A percentile compares a stretch with the other conserved stretches of the same genome.
phyloP scores from a whole-genome alignment of 2,329 filamentous ascomycete species.

The Plenodomus lindquistii region DNA sequence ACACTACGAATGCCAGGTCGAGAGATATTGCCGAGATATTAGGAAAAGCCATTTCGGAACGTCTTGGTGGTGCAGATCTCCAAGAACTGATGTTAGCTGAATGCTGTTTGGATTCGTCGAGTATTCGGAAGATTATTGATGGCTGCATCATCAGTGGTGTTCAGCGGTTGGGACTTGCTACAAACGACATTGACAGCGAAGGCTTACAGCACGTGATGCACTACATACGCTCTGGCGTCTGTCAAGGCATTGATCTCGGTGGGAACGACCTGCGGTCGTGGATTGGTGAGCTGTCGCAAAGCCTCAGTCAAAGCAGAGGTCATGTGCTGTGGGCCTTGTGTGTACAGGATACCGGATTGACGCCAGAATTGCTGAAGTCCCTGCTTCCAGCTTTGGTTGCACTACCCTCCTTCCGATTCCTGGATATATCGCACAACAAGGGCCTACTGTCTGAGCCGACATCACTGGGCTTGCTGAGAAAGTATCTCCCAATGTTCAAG shows the following conservation, averaged over 20 bases:
- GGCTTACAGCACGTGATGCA: slow-evolving; percentile 75
- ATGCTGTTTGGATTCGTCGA: slow-evolving; percentile 71
- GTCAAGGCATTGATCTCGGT: slow-evolving; percentile 85
- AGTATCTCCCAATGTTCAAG: slow-evolving; percentile 80
- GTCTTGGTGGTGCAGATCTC: slow-evolving; percentile 73
- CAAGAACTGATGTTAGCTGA: slow-evolving; percentile 84
- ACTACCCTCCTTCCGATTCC: slow-evolving; percentile 77
- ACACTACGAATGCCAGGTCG: slow-evolving; percentile 15
- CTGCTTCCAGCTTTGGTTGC: slow-evolving; percentile 74
- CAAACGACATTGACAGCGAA: slow-evolving; percentile 75
- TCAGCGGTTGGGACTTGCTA: slow-evolving; percentile 77
- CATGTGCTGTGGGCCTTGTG: slow-evolving; percentile 77
- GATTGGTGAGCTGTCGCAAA: slow-evolving; percentile 54
- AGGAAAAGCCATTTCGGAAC: slow-evolving; percentile 73
- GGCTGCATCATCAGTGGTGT: slow-evolving; percentile 79
- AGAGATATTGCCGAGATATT: slow-evolving; percentile 68
- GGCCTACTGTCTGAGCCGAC: slow-evolving; percentile 78
- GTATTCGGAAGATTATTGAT: slow-evolving; percentile 77
- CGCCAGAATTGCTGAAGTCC: slow-evolving; percentile 70
- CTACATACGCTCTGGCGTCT: slow-evolving; percentile 76
- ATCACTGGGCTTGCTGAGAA: slow-evolving; percentile 73
- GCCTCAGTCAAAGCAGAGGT: slow-evolving; percentile 54
- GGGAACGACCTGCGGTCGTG: slow-evolving; percentile 71
- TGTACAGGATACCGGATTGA: slow-evolving; percentile 82
- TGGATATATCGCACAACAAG: slow-evolving; percentile 90